phyloP scores from a whole-genome alignment of 352 stramenopile genomes.

The Pythium dissotocum region DNA sequence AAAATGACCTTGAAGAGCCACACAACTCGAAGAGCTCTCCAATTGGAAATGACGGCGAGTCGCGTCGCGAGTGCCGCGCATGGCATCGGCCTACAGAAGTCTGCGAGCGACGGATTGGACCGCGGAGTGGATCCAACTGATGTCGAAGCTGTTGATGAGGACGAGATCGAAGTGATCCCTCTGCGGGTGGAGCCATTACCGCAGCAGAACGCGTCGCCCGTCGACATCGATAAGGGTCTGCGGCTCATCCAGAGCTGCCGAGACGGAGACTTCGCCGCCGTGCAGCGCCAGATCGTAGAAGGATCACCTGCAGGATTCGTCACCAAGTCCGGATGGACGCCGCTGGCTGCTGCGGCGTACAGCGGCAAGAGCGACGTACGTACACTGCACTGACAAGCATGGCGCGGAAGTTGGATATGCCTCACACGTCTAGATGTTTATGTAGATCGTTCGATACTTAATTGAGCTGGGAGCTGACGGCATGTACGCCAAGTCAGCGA shows the following conservation, averaged over 20 bases:
- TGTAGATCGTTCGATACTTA: constrained; percentile 60
- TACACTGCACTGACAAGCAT: background rate
- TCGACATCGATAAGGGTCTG: constrained; percentile 55
- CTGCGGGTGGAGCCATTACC: constrained; percentile 58
- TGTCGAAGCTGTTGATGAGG: constrained; percentile 17
- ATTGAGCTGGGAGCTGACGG: constrained; percentile 66
- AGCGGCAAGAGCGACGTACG: constrained; percentile 62
- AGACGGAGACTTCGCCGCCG: constrained; percentile 39
- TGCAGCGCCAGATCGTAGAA: constrained; percentile 44
- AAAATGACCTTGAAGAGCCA: constrained; percentile 24
- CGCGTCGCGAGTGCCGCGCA: constrained; percentile 12
- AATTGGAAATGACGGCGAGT: constrained; percentile 12
- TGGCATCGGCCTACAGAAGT: constrained; percentile 7
- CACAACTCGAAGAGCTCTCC: background rate
- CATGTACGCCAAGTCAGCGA: constrained; percentile 63
- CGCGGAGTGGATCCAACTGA: constrained; percentile 21
- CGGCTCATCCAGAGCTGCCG: constrained; percentile 67
- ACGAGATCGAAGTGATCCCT: constrained; percentile 43
- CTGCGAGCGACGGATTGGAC: background rate
- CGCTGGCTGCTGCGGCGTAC: constrained; percentile 63
- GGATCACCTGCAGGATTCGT: constrained; percentile 65
- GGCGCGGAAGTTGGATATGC: background rate
- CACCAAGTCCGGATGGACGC: constrained; percentile 78
- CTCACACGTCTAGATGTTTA: background rate
- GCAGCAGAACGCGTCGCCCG: constrained; percentile 51